Evolutionary conservation across 2,329 filamentous ascomycete species (phyloP), one percentile per base, ranked within the genome.

Genomic region (Penicillium thymicola): DNA sequence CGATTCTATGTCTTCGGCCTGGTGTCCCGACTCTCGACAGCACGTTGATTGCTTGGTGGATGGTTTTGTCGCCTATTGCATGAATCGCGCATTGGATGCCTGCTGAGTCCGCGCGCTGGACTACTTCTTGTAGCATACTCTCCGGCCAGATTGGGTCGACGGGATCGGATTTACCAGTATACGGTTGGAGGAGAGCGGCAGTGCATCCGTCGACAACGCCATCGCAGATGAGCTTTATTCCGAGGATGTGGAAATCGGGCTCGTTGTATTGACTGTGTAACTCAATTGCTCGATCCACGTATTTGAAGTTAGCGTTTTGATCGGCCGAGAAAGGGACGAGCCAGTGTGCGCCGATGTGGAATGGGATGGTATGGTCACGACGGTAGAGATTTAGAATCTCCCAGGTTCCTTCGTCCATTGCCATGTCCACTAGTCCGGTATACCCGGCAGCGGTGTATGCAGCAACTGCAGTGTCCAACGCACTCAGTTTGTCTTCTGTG

Each of bases 151-250:
- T 76, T 0, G 79, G 76, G 4, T 77, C 77, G 43, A 74, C 69
- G n/a, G 69, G 74, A 51, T 71, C 66, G 4, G 67, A 67, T 47
- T 75, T 76, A n/a, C 66, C 64, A 3, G 72, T 72, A 57, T 81
- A 81, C 1, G 79, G 79, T 52, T 80, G 71, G 10, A 70, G 59
- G 5, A 82, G 70, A 2, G 78, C 78, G 10, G 79, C 79, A 8
- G 79, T 81, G 62, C 79, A 82, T 11, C 77, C 78, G 57, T 81
- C 79, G 37, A 82, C 72, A 0, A 81, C 77, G 4, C 79, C 79
- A 55, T 82, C 79, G 52, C 74, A 76, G 57, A 82, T 81, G 25
- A 81, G 53, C 53, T 82, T 81, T 62, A 81, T 78, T 7, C 79
- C 79, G 0, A 75, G 71, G 27, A 82, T 70, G 11, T 74, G 74